Percentiles rank a stretch among this genome's conserved stretches.
phyloP scores from a whole-genome alignment of 2,329 filamentous ascomycete species.

The Paraphaeosphaeria sporulosa region DNA sequence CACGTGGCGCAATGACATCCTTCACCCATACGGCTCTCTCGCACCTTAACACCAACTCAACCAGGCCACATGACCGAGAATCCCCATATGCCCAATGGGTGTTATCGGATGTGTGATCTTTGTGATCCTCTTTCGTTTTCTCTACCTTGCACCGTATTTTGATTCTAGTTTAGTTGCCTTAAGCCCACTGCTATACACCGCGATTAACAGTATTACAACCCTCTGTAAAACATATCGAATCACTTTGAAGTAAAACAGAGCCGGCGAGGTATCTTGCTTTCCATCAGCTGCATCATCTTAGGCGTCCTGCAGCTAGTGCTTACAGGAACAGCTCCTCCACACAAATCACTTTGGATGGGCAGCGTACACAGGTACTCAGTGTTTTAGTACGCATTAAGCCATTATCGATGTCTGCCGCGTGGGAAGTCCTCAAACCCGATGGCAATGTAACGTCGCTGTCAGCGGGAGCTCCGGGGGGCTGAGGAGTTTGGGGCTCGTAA shows the following conservation, averaged over 20 bases:
- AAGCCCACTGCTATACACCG: not conserved
- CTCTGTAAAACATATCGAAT: not conserved
- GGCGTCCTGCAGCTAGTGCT: not conserved
- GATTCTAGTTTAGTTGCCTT: no score
- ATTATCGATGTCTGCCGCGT: no score
- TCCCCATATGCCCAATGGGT: not conserved
- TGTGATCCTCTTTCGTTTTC: no score
- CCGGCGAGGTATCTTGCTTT: not conserved
- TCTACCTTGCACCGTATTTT: no score
- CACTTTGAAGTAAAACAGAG: not conserved
- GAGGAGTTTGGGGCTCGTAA: not conserved
- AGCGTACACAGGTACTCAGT: not conserved
- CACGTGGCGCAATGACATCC: not conserved
- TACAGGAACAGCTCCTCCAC: slow-evolving; percentile 1
- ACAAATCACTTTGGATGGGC: no score
- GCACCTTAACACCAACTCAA: not conserved
- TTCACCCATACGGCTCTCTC: not conserved
- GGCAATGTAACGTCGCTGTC: not conserved
- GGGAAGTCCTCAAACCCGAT: not conserved
- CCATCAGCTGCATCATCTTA: slow-evolving; percentile 1
- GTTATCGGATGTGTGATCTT: not conserved
- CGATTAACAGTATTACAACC: not conserved
- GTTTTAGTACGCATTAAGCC: not conserved
- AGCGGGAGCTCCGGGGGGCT: not conserved
- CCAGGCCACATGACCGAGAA: not conserved